Conservation (phyloP, 768 basidiomycete species). For the Boletus rubroflammeus region DNA sequence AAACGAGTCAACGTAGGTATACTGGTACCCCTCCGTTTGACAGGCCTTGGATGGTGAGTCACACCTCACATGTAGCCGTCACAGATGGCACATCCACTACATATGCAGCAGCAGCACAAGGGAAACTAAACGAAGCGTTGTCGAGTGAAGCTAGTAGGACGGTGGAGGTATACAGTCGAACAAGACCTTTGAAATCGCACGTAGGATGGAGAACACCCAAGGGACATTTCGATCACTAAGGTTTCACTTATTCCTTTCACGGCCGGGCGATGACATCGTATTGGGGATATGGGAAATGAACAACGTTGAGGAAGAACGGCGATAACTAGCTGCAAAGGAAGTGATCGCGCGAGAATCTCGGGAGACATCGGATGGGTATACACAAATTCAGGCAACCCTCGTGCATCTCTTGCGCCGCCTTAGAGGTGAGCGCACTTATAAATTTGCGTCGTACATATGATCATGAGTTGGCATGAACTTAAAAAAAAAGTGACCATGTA, state of each 20-base stretch:
- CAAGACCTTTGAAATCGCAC: background rate
- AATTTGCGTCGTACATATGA: background rate
- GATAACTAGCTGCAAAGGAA: slow-evolving; percentile 5
- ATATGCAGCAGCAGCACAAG: no score
- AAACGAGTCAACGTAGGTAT: no score
- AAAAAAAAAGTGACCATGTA: background rate
- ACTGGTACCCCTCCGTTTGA: no score
- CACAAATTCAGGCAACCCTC: background rate
- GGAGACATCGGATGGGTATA: background rate
- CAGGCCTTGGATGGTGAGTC: no score
- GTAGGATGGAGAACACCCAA: background rate
- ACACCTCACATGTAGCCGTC: no score
- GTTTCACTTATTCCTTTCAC: background rate
- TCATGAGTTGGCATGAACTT: background rate
- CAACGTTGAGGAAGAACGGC: background rate
- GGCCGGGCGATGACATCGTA: background rate
- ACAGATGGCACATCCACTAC: no score
- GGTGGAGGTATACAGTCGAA: background rate
- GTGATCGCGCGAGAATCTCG: background rate
- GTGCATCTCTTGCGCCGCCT: background rate
- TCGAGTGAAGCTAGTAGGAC: background rate
- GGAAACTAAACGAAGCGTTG: background rate
- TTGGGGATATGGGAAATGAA: background rate
- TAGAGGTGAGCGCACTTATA: background rate
- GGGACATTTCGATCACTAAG: no score